Evolutionary conservation across 176 grass and related monocot genomes (phyloP), one percentile per base, ranked within the genome.

Genomic region (Zoysia japonica): DNA sequence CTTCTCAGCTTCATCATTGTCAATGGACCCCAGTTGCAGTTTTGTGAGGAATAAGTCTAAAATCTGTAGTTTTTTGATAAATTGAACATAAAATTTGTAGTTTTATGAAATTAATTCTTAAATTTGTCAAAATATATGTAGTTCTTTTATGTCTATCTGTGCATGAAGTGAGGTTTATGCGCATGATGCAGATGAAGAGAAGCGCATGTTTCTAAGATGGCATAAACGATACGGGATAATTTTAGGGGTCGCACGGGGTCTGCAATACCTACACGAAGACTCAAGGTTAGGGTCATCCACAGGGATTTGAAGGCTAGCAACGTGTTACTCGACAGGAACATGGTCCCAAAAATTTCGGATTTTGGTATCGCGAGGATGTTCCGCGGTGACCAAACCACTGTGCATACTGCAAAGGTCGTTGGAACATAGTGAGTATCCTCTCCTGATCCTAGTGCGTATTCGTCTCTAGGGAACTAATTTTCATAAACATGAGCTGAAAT

Each of bases 241-340:
- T 5, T 35, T 66, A n/a, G 88, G 84, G 71, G 61, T 84, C 5
- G 88, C 84, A 60, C 76, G 80, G 53, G 88, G 88, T 7, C 70
- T 90, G 8, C 80, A 80, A 39, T 90, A 87, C 9, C 88, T 90
- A 5, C 88, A 87, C 15, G 63, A 90, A 13, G 84, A 87, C 15
- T 90, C 88, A 9, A 90, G 84, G 43, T 61, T 90, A 87, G 77
- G 77, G 87, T 87, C 46, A 90, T 90, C 44, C 86, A 88, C 3
- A 83, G 80, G 45, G 80, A 88, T 61, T 9, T 88, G 5, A 88
- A 83, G 53, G 80, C 80, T 6, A 88, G 86, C 52, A 88, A 88
- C 8, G 75, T 88, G 53, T 62, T 88, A 20, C 20, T 88, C 53
- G 86, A 88, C 65, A 88, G 5, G 12, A 69, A 68, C 54, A 79